Base-by-base conservation (phyloP, 2,329 filamentous ascomycete species). In the Hypocrella siamensis region DNA sequence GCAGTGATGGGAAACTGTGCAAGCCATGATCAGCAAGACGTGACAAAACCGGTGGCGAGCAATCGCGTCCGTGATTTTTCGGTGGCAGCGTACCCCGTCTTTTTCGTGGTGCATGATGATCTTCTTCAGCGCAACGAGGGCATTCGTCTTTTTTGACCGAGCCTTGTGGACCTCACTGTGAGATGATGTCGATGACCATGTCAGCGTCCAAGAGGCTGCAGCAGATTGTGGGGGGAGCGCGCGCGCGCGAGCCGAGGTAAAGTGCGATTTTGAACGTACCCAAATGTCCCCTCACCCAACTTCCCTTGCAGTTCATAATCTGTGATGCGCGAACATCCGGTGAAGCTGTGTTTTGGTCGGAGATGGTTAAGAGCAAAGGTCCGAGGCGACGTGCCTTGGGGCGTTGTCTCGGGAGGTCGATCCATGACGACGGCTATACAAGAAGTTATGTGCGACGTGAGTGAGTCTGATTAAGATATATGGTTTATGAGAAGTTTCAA, bases 21-120 rank as follows among this genome's bases (percentile, higher is more conserved):
- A n/a, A n/a, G n/a, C n/a, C n/a, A n/a, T n/a, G n/a, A n/a, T n/a
- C n/a, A n/a, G n/a, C n/a, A n/a, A n/a, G n/a, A n/a, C n/a, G n/a
- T n/a, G n/a, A n/a, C n/a, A n/a, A n/a, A n/a, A n/a, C n/a, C n/a
- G n/a, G n/a, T n/a, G n/a, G n/a, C n/a, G n/a, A n/a, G n/a, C n/a
- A n/a, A n/a, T n/a, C n/a, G n/a, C n/a, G n/a, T n/a, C n/a, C n/a
- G n/a, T n/a, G n/a, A n/a, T n/a, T n/a, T n/a, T n/a, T n/a, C n/a
- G n/a, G n/a, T n/a, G n/a, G n/a, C 21, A 22, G 58, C 75, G 45
- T 57, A 82, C 77, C 31, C 90, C 90, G 56, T 98, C 90, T 54
- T 94, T 96, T 61, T 98, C 90, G 54, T 96, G 93, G 54, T 96
- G 90, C 82, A 96, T 94, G 42, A 98, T 74, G 42, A 98, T 98